Evolutionary conservation across 768 basidiomycete genomes (phyloP).

Genomic region (Boletus eberwhitei): DNA sequence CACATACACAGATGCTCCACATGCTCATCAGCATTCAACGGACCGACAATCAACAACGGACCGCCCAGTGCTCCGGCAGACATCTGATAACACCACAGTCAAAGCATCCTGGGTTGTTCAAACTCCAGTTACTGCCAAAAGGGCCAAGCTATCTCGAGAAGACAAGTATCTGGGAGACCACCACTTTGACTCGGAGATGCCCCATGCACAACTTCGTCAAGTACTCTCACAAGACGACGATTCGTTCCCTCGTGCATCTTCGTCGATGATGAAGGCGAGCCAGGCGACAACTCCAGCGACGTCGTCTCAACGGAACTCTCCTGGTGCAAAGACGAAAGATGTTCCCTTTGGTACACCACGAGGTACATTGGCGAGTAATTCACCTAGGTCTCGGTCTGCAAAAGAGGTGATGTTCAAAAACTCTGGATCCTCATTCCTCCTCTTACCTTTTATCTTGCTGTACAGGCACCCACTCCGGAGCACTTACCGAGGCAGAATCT

Average conservation of each 20-base stretch:
- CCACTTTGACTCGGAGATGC: slow-evolving; percentile 17
- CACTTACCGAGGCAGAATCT: slow-evolving; percentile 9
- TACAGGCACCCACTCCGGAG: slow-evolving; percentile 24
- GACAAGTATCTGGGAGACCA: slow-evolving; percentile 29
- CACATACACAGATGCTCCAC: slow-evolving; percentile 3
- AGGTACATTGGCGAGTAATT: slow-evolving; percentile 19
- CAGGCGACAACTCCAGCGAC: slow-evolving; percentile 20
- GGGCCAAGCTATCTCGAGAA: slow-evolving; percentile 20
- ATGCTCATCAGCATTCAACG: slow-evolving; percentile 6
- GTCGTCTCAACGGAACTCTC: slow-evolving; percentile 27
- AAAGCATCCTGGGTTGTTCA: slow-evolving; percentile 34
- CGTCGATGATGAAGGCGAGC: slow-evolving; percentile 28
- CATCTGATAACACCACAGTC: slow-evolving; percentile 21
- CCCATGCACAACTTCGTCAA: slow-evolving; percentile 30
- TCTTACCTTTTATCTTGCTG: slow-evolving; percentile 7
- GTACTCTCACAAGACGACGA: slow-evolving; percentile 31
- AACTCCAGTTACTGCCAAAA: slow-evolving; percentile 23
- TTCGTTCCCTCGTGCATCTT: slow-evolving; percentile 22
- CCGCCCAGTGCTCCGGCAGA: slow-evolving; percentile 12
- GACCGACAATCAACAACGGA: slow-evolving; percentile 13
- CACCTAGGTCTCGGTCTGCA: slow-evolving; percentile 18
- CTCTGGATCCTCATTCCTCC: not conserved
- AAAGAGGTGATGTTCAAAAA: slow-evolving; percentile 25
- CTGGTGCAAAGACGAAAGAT: slow-evolving; percentile 15
- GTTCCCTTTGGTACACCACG: slow-evolving; percentile 19